Percentiles rank a stretch among this genome's conserved stretches.
phyloP scores from a whole-genome alignment of 176 grass and related monocot genomes.

The maize (Zea mays) region DNA sequence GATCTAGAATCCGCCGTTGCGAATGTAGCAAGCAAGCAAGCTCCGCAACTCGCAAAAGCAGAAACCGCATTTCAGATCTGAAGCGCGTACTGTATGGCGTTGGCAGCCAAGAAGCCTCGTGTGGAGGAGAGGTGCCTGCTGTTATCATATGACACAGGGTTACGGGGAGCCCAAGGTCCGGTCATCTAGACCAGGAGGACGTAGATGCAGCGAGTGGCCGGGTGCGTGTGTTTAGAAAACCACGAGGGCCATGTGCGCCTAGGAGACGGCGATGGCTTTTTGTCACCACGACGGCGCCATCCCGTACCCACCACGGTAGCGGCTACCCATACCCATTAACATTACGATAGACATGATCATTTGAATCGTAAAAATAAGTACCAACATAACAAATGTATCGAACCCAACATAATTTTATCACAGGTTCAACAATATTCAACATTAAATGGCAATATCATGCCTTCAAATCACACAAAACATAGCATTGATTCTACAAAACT shows the following conservation, averaged over 20 bases:
- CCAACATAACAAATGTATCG: too few relatives aligned
- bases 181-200: too few relatives aligned
- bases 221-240: background rate
- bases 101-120: background rate
- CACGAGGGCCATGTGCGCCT: conserved; percentile 4
- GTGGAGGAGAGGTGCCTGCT: background rate
- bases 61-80: conserved; percentile 6
- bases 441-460: too few relatives aligned
- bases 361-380: too few relatives aligned
- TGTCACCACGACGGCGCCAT: conserved; percentile 18
- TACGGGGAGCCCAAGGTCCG: background rate
- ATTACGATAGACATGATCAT: too few relatives aligned
- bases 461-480: too few relatives aligned
- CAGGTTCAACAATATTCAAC: too few relatives aligned
- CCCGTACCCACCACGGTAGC: too few relatives aligned
- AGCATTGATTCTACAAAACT: too few relatives aligned
- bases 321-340: too few relatives aligned
- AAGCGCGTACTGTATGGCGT: background rate
- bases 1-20: background rate
- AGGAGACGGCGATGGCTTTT: conserved; percentile 6
- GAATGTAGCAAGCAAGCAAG: background rate
- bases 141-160: background rate
- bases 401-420: too few relatives aligned
- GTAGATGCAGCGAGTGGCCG: background rate
- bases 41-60: background rate